Evolutionary conservation across 345 rosid species (phyloP).

Genomic region (Acer negundo): DNA sequence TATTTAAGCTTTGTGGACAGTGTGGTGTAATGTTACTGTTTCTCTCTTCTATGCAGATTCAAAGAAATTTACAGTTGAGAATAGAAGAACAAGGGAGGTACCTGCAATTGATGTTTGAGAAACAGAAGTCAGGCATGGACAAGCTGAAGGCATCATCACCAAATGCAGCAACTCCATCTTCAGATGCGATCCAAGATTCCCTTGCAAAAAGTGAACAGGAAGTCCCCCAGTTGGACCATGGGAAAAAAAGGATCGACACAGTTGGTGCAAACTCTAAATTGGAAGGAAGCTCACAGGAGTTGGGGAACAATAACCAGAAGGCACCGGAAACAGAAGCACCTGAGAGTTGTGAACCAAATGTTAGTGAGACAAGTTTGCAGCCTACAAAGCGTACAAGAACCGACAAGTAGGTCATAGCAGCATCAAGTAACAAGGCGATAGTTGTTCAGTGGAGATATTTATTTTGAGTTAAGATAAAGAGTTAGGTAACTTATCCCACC

Average conservation of each 20-base stretch:
- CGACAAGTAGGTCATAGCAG: constrained; percentile 29
- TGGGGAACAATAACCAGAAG: constrained; percentile 28
- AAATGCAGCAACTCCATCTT: constrained; percentile 37
- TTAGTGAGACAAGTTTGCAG: constrained; percentile 31
- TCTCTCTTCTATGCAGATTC: constrained; percentile 52
- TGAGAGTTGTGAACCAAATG: constrained; percentile 28
- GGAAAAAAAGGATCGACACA: constrained; percentile 10
- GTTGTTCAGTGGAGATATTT: constrained; percentile 24
- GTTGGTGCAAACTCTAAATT: constrained; percentile 16
- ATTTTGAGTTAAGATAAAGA: constrained; percentile 23
- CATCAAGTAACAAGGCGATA: constrained; percentile 18
- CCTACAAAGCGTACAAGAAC: constrained; percentile 59
- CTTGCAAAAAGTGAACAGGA: constrained; percentile 36
- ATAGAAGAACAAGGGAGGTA: constrained; percentile 96
- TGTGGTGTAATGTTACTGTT: background rate
- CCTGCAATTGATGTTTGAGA: constrained; percentile 97
- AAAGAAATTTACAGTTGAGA: constrained; percentile 85
- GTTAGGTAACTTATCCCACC: constrained; percentile 24
- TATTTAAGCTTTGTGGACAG: background rate
- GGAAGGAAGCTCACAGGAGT: constrained; percentile 30
- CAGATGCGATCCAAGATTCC: constrained; percentile 31
- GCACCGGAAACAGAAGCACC: constrained; percentile 26
- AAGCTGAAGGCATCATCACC: constrained; percentile 61
- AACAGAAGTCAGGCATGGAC: constrained; percentile 67
- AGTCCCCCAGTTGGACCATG: constrained; percentile 33